These are phyloP conservation scores for Lactifluus rugatus DNA, from an alignment of 768 basidiomycete species.

Conservation along the genomic window DNA sequence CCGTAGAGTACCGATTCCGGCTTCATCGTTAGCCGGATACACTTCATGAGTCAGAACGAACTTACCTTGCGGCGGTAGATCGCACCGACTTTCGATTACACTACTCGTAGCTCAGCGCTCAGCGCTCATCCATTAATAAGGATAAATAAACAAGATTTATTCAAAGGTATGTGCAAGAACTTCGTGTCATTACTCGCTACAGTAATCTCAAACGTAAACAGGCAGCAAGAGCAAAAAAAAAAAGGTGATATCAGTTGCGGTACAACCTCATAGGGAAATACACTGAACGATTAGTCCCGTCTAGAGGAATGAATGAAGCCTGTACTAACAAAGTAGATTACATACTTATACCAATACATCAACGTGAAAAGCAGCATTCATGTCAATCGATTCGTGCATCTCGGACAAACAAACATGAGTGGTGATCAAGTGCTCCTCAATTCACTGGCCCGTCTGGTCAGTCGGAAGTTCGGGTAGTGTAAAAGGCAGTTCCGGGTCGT, in stretches of 20 bases:
- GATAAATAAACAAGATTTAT: neutral
- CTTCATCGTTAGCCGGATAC: conserved; percentile 1
- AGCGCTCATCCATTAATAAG: too few relatives aligned
- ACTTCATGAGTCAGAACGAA: too few relatives aligned
- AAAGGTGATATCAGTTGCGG: neutral
- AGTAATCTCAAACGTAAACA: neutral
- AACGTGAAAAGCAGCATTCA: neutral
- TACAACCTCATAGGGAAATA: conserved; percentile 8
- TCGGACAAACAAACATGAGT: neutral
- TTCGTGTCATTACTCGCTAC: neutral
- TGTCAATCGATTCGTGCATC: neutral
- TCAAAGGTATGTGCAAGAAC: neutral
- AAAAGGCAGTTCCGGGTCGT: conserved; percentile 73
- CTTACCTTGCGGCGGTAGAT: too few relatives aligned
- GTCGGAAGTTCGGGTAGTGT: conserved; percentile 32
- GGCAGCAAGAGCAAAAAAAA: neutral
- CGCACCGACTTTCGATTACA: too few relatives aligned
- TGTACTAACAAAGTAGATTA: conserved; percentile 3
- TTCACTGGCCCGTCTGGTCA: conserved; percentile 3
- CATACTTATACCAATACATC: conserved; percentile 14
- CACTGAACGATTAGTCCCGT: conserved; percentile 1
- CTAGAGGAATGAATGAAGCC: conserved; percentile 10
- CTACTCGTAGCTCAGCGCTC: too few relatives aligned
- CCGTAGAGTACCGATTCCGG: neutral
- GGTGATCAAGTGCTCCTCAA: neutral